phyloP scores from a whole-genome alignment of 2,329 filamentous ascomycete genomes.

The Colletotrichum tanaceti region DNA sequence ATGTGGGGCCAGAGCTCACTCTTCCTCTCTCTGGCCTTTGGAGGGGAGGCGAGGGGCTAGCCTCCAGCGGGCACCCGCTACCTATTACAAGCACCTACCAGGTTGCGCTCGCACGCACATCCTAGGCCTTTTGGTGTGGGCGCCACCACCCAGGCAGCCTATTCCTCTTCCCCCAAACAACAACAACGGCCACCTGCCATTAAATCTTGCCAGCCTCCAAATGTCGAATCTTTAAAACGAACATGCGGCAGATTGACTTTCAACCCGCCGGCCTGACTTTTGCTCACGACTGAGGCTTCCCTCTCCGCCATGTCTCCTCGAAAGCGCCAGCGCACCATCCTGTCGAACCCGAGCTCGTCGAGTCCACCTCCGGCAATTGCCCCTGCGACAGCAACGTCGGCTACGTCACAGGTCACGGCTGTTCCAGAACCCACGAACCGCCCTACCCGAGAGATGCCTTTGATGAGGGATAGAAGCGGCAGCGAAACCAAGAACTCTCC shows the following conservation, averaged over 20 bases:
- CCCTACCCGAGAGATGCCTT: constrained; percentile 31
- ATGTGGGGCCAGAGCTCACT: constrained; percentile 1
- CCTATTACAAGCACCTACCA: neutral
- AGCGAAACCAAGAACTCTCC: constrained; percentile 34
- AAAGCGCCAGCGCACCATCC: constrained; percentile 55
- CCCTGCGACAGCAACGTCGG: constrained; percentile 37
- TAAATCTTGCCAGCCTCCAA: constrained; percentile 18
- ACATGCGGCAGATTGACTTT: constrained; percentile 38
- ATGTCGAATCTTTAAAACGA: constrained; percentile 29
- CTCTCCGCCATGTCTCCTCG: constrained; percentile 53
- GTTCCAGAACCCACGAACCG: constrained; percentile 36
- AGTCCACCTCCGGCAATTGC: constrained; percentile 40
- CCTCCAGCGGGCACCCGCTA: neutral
- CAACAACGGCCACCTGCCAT: constrained; percentile 20
- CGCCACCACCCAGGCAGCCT: constrained; percentile 29
- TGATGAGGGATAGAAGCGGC: constrained; percentile 36
- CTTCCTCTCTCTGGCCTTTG: neutral
- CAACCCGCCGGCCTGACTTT: constrained; percentile 20
- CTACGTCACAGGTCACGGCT: constrained; percentile 42
- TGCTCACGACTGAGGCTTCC: constrained; percentile 14
- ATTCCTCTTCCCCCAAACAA: constrained; percentile 18
- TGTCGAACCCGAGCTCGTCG: constrained; percentile 43
- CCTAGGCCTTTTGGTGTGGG: constrained; percentile 19
- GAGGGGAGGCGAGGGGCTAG: constrained; percentile 5
- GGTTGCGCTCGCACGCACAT: constrained; percentile 15